A percentile compares a stretch with the other conserved stretches of the same genome.
Evolutionary conservation across 352 stramenopile species (phyloP).

Genomic region (Phytophthora aleatoria): DNA sequence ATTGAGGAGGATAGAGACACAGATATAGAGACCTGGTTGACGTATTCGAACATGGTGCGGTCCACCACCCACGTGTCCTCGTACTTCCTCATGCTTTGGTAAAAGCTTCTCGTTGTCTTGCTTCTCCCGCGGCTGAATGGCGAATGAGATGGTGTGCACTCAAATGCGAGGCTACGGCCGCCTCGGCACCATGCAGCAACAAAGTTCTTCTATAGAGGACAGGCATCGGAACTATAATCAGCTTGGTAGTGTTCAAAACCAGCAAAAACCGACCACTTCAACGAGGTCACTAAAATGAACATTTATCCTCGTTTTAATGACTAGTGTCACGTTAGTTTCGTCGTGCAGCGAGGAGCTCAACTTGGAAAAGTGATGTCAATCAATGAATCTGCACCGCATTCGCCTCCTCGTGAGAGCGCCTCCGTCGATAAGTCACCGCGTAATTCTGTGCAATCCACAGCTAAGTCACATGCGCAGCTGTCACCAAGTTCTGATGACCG

Average conservation of each 20-base stretch:
- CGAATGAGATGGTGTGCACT: slow-evolving; percentile 7
- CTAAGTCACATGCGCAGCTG: not conserved
- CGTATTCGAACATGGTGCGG: slow-evolving; percentile 95
- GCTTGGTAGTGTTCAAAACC: not conserved
- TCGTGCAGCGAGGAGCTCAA: not conserved
- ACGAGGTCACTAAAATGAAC: slow-evolving; percentile 2
- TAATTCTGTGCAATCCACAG: not conserved
- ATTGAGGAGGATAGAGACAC: not conserved
- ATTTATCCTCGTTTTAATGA: not conserved
- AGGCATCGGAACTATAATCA: slow-evolving; percentile 17
- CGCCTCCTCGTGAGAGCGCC: not conserved
- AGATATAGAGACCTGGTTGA: slow-evolving; percentile 70
- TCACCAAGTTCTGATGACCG: not conserved
- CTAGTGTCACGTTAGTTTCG: not conserved
- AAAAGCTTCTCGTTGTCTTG: slow-evolving; percentile 1
- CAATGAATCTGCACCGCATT: not conserved
- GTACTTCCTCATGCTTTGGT: slow-evolving; percentile 55
- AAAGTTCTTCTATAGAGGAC: slow-evolving; percentile 17
- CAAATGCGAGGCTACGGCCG: not conserved
- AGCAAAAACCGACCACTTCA: slow-evolving; percentile 23
- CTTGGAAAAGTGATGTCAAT: not conserved
- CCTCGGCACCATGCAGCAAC: not conserved
- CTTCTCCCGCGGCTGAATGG: slow-evolving; percentile 16
- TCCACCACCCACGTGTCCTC: slow-evolving; percentile 91
- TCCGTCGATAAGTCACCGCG: not conserved